phyloP scores from a whole-genome alignment of 495 filamentous ascomycete species.

The Penicillium taxi region DNA sequence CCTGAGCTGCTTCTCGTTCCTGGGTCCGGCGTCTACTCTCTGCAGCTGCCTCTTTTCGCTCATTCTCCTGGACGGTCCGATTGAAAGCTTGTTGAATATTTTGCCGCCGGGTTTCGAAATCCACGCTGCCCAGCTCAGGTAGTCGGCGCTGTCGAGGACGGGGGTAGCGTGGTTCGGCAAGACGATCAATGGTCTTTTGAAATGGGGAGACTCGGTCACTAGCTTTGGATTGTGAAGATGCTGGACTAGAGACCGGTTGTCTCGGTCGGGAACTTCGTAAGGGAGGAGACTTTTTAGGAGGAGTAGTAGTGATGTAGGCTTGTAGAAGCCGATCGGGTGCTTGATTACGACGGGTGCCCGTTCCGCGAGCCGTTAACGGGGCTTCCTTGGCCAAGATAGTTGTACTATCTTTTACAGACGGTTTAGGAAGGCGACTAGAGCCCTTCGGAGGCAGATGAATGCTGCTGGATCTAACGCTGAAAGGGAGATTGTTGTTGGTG shows the following conservation, averaged over 20 bases:
- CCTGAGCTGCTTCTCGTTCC: constrained; percentile 28
- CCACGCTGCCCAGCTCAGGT: constrained; percentile 58
- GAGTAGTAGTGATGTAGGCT: constrained; percentile 59
- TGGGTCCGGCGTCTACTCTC: constrained; percentile 35
- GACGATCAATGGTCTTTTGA: constrained; percentile 27
- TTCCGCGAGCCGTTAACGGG: constrained; percentile 28
- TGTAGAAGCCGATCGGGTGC: constrained; percentile 48
- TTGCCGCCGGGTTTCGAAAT: constrained; percentile 69
- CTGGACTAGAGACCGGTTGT: constrained; percentile 68
- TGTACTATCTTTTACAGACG: constrained; percentile 26
- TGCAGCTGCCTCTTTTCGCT: constrained; percentile 45
- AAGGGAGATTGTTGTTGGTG: constrained; percentile 39
- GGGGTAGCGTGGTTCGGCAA: constrained; percentile 22
- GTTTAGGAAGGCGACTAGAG: constrained; percentile 38
- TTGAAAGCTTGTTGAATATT: constrained; percentile 75
- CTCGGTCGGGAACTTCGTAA: constrained; percentile 76
- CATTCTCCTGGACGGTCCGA: constrained; percentile 61
- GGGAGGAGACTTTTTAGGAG: constrained; percentile 59
- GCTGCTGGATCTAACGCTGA: constrained; percentile 25
- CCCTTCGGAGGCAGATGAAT: constrained; percentile 38
- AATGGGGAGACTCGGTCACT: constrained; percentile 49
- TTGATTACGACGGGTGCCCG: too few species aligned
- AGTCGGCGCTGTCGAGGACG: constrained; percentile 38
- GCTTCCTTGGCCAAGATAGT: constrained; percentile 28
- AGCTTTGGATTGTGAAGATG: constrained; percentile 35